A percentile compares a stretch with the other conserved stretches of the same genome.
These are phyloP conservation scores for Chlorencoelia australis DNA, from an alignment of 2,329 filamentous ascomycete species.

Conservation along the genomic window DNA sequence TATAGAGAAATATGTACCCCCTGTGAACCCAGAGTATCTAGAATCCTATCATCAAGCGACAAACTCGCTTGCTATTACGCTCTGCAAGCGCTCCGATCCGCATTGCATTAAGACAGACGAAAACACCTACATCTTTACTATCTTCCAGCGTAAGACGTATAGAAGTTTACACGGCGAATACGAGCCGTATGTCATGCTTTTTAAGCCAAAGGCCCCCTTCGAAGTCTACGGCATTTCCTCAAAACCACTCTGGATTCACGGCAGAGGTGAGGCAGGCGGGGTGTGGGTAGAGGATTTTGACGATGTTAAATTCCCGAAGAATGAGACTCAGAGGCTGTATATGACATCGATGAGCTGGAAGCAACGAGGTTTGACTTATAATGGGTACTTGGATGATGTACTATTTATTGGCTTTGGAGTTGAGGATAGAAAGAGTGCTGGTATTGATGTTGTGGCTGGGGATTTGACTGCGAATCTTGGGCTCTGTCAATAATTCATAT, in stretches of 20 bases:
- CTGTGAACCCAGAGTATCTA: conserved; percentile 22
- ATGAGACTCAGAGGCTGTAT: conserved; percentile 45
- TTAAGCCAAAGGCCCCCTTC: conserved; percentile 38
- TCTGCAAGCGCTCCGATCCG: conserved; percentile 39
- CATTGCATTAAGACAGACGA: conserved; percentile 31
- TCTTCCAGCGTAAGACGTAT: conserved; percentile 46
- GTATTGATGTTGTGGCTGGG: conserved; percentile 40
- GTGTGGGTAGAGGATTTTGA: conserved; percentile 20
- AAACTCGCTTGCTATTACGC: conserved; percentile 45
- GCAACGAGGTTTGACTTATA: conserved; percentile 35
- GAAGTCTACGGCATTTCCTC: conserved; percentile 38
- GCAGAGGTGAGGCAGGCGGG: conserved; percentile 33
- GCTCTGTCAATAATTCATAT: no score
- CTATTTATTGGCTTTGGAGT: conserved; percentile 46
- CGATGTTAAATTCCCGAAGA: conserved; percentile 9
- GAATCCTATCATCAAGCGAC: conserved; percentile 50
- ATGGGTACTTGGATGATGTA: conserved; percentile 46
- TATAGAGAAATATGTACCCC: conserved; percentile 36
- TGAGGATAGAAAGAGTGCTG: conserved; percentile 39
- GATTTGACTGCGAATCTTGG: conserved; percentile 38
- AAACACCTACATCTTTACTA: conserved; percentile 45
- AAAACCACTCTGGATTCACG: conserved; percentile 46
- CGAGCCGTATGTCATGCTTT: conserved; percentile 45
- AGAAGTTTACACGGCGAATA: conserved; percentile 40
- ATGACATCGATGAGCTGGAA: conserved; percentile 49